Percentiles rank a stretch among this genome's conserved stretches.
phyloP scores from a whole-genome alignment of 257 asterid genomes.

The Nemophila menziesii region DNA sequence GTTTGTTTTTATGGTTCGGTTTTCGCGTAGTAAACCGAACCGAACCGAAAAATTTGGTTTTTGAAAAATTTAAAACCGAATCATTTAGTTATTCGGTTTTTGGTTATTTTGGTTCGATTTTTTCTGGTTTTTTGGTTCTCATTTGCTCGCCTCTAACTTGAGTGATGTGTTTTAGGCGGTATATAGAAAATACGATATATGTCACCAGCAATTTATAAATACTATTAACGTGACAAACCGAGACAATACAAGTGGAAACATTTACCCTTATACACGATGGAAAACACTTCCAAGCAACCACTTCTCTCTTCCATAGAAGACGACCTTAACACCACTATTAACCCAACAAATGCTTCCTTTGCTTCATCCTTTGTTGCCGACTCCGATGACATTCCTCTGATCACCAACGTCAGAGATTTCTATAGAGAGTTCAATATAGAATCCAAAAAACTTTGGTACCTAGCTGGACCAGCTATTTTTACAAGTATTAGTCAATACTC shows the following conservation, averaged over 20 bases:
- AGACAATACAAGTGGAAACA: not conserved
- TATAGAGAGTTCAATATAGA: constrained; percentile 1
- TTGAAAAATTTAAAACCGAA: too few species aligned
- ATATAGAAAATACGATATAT: too few species aligned
- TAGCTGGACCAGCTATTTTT: constrained; percentile 14
- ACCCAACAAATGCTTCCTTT: not conserved
- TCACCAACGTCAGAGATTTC: constrained; percentile 5
- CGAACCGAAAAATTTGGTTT: too few species aligned
- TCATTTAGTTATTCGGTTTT: too few species aligned
- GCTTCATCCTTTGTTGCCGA: constrained; percentile 1
- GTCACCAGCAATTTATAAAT: too few species aligned
- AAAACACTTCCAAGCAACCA: not conserved
- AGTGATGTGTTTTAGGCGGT: too few species aligned
- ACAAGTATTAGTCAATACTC: constrained; percentile 12
- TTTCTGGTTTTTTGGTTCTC: too few species aligned
- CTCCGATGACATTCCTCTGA: constrained; percentile 6
- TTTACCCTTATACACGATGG: not conserved
- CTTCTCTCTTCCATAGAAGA: constrained; percentile 2
- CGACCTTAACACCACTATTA: not conserved
- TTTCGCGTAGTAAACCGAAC: too few species aligned
- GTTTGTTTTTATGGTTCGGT: too few species aligned
- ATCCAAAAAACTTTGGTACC: constrained; percentile 14
- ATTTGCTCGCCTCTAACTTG: too few species aligned
- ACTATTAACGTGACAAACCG: not conserved
- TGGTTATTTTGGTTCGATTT: too few species aligned